phyloP scores from a whole-genome alignment of 2,329 filamentous ascomycete genomes.

The Paecilomyces niveus region DNA sequence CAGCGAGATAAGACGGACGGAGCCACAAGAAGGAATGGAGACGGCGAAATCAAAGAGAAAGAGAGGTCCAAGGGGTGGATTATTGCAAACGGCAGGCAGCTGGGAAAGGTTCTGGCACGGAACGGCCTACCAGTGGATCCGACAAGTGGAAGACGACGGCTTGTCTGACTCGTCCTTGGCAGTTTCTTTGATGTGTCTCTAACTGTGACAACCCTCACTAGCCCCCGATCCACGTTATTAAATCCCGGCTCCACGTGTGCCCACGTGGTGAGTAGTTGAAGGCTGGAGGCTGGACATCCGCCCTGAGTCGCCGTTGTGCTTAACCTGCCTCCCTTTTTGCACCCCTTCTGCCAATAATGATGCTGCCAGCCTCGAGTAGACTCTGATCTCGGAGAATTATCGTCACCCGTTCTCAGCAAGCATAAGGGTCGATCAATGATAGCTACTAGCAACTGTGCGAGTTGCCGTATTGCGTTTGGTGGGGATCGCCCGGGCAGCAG shows the following conservation, averaged over 20 bases:
- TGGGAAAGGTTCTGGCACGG: not conserved
- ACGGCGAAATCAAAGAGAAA: not conserved
- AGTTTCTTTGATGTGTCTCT: constrained; percentile 14
- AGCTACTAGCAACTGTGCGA: not conserved
- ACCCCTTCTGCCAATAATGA: not conserved
- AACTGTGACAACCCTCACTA: constrained; percentile 5
- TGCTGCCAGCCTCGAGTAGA: too few relatives aligned
- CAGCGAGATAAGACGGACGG: not conserved
- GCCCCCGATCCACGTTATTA: constrained; percentile 11
- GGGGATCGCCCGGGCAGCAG: not conserved
- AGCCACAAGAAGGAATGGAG: not conserved
- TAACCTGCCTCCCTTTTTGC: not conserved
- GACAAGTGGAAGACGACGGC: not conserved
- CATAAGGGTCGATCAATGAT: not conserved
- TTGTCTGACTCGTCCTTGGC: constrained; percentile 14
- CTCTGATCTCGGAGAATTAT: not conserved
- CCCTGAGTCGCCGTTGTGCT: not conserved
- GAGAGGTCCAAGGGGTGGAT: not conserved
- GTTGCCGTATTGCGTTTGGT: not conserved
- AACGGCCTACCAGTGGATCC: not conserved
- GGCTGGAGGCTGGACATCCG: not conserved
- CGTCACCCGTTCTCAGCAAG: not conserved
- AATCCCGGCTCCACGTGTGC: constrained; percentile 26
- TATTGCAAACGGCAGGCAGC: not conserved
- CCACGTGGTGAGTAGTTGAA: constrained; percentile 20